Evolutionary conservation across 805 yeast genomes (phyloP), one percentile per base, ranked within the genome.

Genomic region (Wickerhamiella alocasiicola): DNA sequence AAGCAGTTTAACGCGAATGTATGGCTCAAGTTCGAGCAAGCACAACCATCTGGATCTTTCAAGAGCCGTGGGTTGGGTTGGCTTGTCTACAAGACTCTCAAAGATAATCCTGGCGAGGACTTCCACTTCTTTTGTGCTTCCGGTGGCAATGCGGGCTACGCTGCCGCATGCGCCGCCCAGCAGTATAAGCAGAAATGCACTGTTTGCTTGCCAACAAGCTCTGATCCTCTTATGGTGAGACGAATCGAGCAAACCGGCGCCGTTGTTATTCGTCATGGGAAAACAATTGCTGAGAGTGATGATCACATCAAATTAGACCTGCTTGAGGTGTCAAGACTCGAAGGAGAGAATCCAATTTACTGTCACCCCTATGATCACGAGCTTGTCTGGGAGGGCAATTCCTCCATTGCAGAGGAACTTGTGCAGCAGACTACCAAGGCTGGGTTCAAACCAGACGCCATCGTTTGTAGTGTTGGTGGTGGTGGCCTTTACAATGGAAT

Each of bases 141-240:
- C 16, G 97, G 95, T 9, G 97, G 97, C 31, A 87, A 87, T 59
- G 96, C 91, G 49, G 97, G 96, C 4, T 94, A 84, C 55, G 97
- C 96, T 49, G 94, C 85, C n/a, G 96, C 96, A 0, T 83, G 62
- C 56, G 80, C 93, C 15, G 93, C 95, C 6, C 74, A 73, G 43
- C 71, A 76, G 45, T 66, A 84, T 60, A 76, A 76, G 28, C 60
- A 51, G 40, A 46, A 47, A 12, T 72, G 78, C 48, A 74, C 78
- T 0, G 80, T 77, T 6, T 78, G 74, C 2, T 67, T 77, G 2
- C 82, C 82, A 1, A 52, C 50, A 1, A 57, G 63, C 6, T 64
- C 80, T 6, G 67, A 68, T 41, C 50, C 56, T 1, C 59, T 61
- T 25, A 72, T 78, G 62, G 60, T 63, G 9, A 57, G 60, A 12